Conservation (phyloP, 805 yeast species). For the Kazachstania taianensis region DNA sequence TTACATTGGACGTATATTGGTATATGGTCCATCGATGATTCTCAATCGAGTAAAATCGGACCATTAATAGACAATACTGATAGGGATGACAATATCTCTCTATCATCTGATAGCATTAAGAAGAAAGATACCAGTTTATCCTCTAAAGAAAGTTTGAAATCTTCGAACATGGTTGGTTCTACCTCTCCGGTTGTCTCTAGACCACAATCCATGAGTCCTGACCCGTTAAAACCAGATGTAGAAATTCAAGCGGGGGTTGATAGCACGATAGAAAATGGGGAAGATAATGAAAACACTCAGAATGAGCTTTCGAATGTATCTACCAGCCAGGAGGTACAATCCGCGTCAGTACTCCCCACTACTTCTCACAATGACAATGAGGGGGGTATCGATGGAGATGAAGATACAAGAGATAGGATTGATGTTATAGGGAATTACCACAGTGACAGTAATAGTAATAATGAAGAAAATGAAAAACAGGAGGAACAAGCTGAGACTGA, state of each 20-base stretch:
- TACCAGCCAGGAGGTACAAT: too few relatives aligned
- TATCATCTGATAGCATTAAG: background rate
- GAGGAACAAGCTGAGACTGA: background rate
- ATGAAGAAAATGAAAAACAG: too few relatives aligned
- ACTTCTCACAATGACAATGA: too few relatives aligned
- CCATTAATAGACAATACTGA: slow-evolving; percentile 9
- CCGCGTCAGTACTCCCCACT: too few relatives aligned
- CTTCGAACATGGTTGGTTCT: too few relatives aligned
- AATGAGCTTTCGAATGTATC: too few relatives aligned
- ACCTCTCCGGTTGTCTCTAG: too few relatives aligned
- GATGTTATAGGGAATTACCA: slow-evolving; percentile 8
- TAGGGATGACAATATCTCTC: background rate
- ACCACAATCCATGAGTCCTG: too few relatives aligned
- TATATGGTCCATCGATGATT: slow-evolving; percentile 48
- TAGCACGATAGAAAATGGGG: background rate
- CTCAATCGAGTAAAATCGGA: slow-evolving; percentile 18
- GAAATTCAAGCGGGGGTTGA: background rate
- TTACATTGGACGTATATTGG: slow-evolving; percentile 82
- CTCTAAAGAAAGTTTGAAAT: too few relatives aligned
- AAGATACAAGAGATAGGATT: slow-evolving; percentile 2
- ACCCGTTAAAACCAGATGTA: background rate
- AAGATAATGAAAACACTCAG: background rate
- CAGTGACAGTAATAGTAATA: background rate
- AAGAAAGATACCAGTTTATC: too few relatives aligned
- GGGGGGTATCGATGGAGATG: too few relatives aligned